A percentile compares a stretch with the other conserved stretches of the same genome.
These are phyloP conservation scores for Sophora flavescens DNA, from an alignment of 306 rosid species.

Conservation along the genomic window DNA sequence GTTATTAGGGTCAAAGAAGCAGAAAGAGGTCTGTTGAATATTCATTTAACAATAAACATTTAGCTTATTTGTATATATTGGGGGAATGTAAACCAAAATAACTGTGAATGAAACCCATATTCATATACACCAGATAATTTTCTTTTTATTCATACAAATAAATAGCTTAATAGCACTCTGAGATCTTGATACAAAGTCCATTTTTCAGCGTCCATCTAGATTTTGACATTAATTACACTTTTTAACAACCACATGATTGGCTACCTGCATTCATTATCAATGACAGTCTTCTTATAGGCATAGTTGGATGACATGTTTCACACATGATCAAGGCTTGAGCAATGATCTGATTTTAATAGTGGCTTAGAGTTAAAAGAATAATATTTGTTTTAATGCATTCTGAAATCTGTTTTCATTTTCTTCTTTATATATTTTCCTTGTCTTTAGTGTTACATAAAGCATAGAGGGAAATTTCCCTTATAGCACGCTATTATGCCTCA, in stretches of 20 bases:
- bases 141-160: slow-evolving; percentile 32
- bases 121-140: slow-evolving; percentile 20
- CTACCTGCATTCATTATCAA: slow-evolving; percentile 27
- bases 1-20: slow-evolving; percentile 79
- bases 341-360: slow-evolving; percentile 29
- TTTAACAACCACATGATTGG: slow-evolving; percentile 34
- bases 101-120: neutral
- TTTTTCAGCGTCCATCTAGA: slow-evolving; percentile 27
- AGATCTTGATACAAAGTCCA: slow-evolving; percentile 14
- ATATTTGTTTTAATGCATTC: slow-evolving; percentile 19
- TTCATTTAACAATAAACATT: slow-evolving; percentile 30
- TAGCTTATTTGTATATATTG: slow-evolving; percentile 35
- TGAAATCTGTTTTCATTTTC: slow-evolving; percentile 37
- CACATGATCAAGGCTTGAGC: neutral
- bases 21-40: slow-evolving; percentile 72
- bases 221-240: slow-evolving; percentile 36
- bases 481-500: slow-evolving; percentile 30
- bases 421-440: slow-evolving; percentile 19
- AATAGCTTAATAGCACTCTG: slow-evolving; percentile 21
- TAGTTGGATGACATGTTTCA: slow-evolving; percentile 15
- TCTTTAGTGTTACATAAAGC: slow-evolving; percentile 22
- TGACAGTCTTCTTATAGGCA: slow-evolving; percentile 7
- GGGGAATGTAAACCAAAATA: slow-evolving; percentile 15
- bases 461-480: neutral
- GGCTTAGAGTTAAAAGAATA: slow-evolving; percentile 34